Evolutionary conservation across 495 filamentous ascomycete species (phyloP).

Genomic region (Tirmania nivea): DNA sequence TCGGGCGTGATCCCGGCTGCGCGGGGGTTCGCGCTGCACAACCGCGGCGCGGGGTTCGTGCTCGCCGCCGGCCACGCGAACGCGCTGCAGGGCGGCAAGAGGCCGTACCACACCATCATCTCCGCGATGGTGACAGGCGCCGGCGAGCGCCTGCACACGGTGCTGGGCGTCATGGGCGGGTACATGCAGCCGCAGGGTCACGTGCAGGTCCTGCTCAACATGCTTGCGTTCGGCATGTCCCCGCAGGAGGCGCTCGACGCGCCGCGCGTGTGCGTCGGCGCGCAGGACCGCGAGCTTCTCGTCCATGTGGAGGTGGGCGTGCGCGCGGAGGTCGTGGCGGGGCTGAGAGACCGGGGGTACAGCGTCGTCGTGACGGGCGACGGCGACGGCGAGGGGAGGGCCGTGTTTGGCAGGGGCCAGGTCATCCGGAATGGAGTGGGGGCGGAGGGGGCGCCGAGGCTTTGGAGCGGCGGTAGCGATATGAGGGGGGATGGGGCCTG

Average conservation of each 20-base stretch:
- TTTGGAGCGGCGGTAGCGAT: not conserved
- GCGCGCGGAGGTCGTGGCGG: constrained; percentile 40
- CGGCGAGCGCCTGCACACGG: constrained; percentile 36
- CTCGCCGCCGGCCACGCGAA: constrained; percentile 54
- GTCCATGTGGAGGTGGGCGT: too few species aligned
- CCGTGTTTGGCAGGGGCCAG: not conserved
- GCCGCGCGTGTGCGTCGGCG: constrained; percentile 43
- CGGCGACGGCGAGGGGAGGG: constrained; percentile 39
- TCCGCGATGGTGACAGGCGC: constrained; percentile 70
- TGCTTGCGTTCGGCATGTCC: constrained; percentile 61
- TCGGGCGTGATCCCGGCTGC: constrained; percentile 59
- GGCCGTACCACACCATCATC: constrained; percentile 96
- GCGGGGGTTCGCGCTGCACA: constrained; percentile 85
- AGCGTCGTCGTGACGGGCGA: constrained; percentile 67
- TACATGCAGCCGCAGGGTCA: constrained; percentile 99
- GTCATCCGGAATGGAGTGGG: not conserved
- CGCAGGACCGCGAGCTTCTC: too few species aligned
- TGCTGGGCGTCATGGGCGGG: constrained; percentile 93
- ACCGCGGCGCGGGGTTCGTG: constrained; percentile 71
- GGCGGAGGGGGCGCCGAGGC: not conserved
- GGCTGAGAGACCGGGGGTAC: constrained; percentile 41
- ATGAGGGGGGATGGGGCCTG: not conserved
- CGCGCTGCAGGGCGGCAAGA: constrained; percentile 52
- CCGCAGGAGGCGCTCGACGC: constrained; percentile 83
- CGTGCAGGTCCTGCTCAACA: constrained; percentile 81